Evolutionary conservation across 148 eudicot species (phyloP).

Genomic region (Cornus controversa): DNA sequence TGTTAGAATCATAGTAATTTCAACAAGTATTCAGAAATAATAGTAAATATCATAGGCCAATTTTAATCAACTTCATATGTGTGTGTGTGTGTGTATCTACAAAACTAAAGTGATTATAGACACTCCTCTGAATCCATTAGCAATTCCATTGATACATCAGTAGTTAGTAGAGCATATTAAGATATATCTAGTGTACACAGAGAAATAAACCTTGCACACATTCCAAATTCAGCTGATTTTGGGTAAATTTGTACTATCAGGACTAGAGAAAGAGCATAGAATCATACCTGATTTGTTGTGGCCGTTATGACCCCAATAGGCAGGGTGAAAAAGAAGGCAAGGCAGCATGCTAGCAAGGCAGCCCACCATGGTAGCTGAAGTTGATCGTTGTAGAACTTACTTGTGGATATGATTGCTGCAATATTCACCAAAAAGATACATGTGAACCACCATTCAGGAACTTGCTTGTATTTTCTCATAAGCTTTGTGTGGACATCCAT

Average conservation of each 20-base stretch:
- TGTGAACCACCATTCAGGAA: constrained; percentile 62
- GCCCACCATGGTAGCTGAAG: constrained; percentile 76
- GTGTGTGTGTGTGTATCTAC: too few species aligned
- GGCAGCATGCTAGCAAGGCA: constrained; percentile 47
- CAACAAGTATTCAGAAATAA: background rate
- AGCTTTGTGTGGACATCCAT: constrained; percentile 58
- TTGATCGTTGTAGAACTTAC: constrained; percentile 43
- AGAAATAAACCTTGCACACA: too few species aligned
- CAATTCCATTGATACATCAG: background rate
- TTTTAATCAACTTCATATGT: constrained; percentile 5
- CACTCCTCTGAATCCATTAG: background rate
- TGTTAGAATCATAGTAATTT: background rate
- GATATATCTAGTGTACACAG: background rate
- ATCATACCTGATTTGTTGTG: constrained; percentile 57
- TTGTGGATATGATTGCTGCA: constrained; percentile 27
- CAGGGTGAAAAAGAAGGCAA: constrained; percentile 63
- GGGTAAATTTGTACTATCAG: background rate
- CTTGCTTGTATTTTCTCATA: constrained; percentile 60
- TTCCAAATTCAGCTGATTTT: background rate
- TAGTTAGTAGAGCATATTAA: background rate
- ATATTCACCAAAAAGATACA: constrained; percentile 41
- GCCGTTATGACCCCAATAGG: constrained; percentile 62
- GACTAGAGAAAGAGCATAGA: background rate
- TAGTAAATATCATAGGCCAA: background rate
- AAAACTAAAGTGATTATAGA: background rate